Base-by-base conservation (phyloP, 1,284 basidiomycete species). In the Cutaneotrichosporon cyanovorans region DNA sequence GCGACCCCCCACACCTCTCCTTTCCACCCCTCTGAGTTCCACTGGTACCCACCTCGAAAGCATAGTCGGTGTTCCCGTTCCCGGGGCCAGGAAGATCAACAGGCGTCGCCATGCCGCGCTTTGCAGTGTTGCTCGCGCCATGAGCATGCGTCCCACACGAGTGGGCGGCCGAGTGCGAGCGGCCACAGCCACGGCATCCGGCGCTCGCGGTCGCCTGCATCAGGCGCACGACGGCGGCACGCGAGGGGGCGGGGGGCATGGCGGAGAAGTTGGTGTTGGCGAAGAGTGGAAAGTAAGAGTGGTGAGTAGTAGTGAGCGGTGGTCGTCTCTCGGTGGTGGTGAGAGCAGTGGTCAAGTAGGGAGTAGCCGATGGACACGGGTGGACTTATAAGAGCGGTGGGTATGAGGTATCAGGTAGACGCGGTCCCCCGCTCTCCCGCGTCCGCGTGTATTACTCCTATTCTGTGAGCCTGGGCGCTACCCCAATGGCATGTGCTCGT, bases 41-140 rank as follows among this genome's bases (percentile, higher is more conserved):
- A 31, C 40, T 31, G 15, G 23, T 9, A 64, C 72, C 47, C 58
- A 84, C 88, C 78, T 97, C 92, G 62, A 96, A 97, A 0, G 92
- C 92, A 68, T 96, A 97, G 72, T 97, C 92, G 65, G 85, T 89
- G 70, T 89, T 77, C 1, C 70, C 66, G 4, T 60, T 60, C 28
- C 60, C 63, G 38, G 61, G 60, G 11, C 58, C 58, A 9, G 82
- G 75, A 4, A 71, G 61, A 45, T 87, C 79, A 12, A 88, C 82
- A 21, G 91, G 91, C 1, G 87, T 87, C n/a, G 90, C 91, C 55
- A 86, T 61, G 9, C 64, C 62, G 36, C 66, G 52, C 21, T 31
- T 31, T 19, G 42, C 19, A 49, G 61, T 54, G 37, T 61, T 52
- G 35, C 20, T 22, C 39, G 20, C 16, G 40, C 34, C 39, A n/a